A percentile compares a stretch with the other conserved stretches of the same genome.
phyloP scores from a whole-genome alignment of 2,329 filamentous ascomycete species.

The Phaeosphaeriaceae sp. region DNA sequence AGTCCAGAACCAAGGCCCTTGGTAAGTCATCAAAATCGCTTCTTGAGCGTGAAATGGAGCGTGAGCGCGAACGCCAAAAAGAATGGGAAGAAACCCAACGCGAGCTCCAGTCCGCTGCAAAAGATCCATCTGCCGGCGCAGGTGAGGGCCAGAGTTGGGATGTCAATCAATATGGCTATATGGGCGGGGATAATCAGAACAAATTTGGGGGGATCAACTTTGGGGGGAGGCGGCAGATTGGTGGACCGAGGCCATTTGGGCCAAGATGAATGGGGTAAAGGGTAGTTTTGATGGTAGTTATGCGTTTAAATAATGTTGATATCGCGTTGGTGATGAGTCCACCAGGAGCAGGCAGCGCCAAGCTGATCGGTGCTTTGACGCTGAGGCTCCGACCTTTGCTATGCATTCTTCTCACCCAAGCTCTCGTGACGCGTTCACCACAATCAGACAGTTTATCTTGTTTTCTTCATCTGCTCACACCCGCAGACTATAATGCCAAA shows the following conservation, averaged over 20 bases:
- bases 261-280: constrained; percentile 14
- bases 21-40: constrained; percentile 72
- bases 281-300: not conserved
- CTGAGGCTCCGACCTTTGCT: constrained; percentile 16
- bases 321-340: too few relatives aligned
- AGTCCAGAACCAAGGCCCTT: constrained; percentile 66
- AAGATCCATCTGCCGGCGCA: constrained; percentile 64
- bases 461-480: not conserved
- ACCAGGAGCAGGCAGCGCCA: constrained; percentile 7
- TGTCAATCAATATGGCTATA: constrained; percentile 77
- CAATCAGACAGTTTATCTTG: not conserved
- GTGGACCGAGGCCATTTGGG: constrained; percentile 72
- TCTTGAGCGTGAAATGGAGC: constrained; percentile 80
- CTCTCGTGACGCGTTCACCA: constrained; percentile 25
- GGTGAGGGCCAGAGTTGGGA: constrained; percentile 77
- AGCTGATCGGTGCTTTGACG: constrained; percentile 16
- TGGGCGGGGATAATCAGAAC: constrained; percentile 77
- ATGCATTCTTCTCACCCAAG: constrained; percentile 25
- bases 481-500: constrained; percentile 26
- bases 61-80: constrained; percentile 75
- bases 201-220: constrained; percentile 64
- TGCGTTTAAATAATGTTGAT: constrained; percentile 1
- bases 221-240: constrained; percentile 75
- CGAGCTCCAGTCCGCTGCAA: constrained; percentile 63
- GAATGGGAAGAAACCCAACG: constrained; percentile 82